A percentile compares a stretch with the other conserved stretches of the same genome.
These are phyloP conservation scores for Verticillium nonalfalfae DNA, from an alignment of 2,329 filamentous ascomycete genomes.

Conservation along the genomic window DNA sequence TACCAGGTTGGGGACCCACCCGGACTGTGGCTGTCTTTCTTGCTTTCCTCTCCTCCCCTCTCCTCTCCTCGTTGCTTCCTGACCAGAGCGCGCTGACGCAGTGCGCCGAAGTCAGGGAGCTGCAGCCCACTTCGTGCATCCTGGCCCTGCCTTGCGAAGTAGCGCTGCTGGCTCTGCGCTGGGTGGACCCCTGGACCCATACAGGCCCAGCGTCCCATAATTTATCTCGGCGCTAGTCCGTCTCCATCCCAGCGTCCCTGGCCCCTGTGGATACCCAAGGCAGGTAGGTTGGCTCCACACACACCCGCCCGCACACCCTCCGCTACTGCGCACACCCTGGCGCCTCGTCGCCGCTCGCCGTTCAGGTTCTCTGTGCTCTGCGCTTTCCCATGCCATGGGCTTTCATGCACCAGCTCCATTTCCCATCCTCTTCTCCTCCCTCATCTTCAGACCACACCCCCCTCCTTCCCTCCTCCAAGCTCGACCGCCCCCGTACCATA, in stretches of 20 bases:
- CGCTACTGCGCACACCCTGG: neutral
- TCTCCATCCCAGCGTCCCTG: neutral
- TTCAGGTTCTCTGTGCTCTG: neutral
- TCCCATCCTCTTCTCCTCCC: neutral
- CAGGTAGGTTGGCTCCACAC: neutral
- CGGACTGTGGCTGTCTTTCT: neutral
- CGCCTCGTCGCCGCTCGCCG: neutral
- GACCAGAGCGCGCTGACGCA: neutral
- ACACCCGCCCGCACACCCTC: neutral
- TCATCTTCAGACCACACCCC: neutral
- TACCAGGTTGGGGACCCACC: neutral
- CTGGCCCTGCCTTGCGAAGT: neutral
- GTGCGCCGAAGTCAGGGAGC: neutral
- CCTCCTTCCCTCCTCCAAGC: neutral
- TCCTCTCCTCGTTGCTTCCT: neutral
- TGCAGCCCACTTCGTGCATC: neutral
- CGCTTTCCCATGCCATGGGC: conserved; percentile 1
- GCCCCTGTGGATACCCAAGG: neutral
- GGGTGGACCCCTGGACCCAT: neutral
- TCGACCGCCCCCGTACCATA: neutral
- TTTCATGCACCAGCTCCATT: conserved; percentile 5
- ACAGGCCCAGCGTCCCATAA: neutral
- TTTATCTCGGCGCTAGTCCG: neutral
- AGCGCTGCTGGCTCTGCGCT: neutral
- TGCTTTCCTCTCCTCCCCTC: neutral